phyloP scores from a whole-genome alignment of 768 basidiomycete genomes.

The Boletus pseudo-olivaceus region DNA sequence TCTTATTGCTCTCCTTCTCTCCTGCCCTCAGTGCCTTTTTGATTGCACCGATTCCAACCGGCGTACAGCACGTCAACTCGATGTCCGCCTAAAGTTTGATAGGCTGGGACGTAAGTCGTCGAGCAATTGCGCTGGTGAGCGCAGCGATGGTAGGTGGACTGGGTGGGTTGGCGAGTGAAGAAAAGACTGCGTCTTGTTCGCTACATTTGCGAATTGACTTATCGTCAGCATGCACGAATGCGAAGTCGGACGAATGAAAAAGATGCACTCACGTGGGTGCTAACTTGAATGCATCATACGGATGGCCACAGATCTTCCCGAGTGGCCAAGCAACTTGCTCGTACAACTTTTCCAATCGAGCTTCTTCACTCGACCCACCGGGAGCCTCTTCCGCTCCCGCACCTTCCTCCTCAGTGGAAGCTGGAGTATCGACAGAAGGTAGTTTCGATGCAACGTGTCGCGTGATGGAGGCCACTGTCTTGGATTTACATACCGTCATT shows the following conservation, averaged over 20 bases:
- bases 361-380: constrained; percentile 60
- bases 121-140: constrained; percentile 81
- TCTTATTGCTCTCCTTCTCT: constrained; percentile 81
- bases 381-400: constrained; percentile 17
- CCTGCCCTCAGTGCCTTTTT: constrained; percentile 87
- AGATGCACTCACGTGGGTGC: constrained; percentile 74
- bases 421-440: constrained; percentile 41
- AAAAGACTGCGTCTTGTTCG: constrained; percentile 79
- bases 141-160: constrained; percentile 55
- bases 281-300: constrained; percentile 97
- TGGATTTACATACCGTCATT: constrained; percentile 97
- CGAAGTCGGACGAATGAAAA: not conserved
- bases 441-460: constrained; percentile 85
- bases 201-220: constrained; percentile 29
- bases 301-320: constrained; percentile 87
- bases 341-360: constrained; percentile 80
- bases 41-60: constrained; percentile 95
- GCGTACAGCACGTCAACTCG: constrained; percentile 94
- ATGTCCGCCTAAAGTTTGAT: constrained; percentile 99
- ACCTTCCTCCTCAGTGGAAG: constrained; percentile 26
- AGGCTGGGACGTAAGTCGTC: constrained; percentile 94
- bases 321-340: constrained; percentile 93
- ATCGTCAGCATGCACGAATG: constrained; percentile 31
- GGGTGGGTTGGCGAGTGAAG: constrained; percentile 57
- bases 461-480: constrained; percentile 91